A percentile compares a stretch with the other conserved stretches of the same genome.
Conservation (phyloP, 495 filamentous ascomycete species). For the Neurospora hispaniola region DNA sequence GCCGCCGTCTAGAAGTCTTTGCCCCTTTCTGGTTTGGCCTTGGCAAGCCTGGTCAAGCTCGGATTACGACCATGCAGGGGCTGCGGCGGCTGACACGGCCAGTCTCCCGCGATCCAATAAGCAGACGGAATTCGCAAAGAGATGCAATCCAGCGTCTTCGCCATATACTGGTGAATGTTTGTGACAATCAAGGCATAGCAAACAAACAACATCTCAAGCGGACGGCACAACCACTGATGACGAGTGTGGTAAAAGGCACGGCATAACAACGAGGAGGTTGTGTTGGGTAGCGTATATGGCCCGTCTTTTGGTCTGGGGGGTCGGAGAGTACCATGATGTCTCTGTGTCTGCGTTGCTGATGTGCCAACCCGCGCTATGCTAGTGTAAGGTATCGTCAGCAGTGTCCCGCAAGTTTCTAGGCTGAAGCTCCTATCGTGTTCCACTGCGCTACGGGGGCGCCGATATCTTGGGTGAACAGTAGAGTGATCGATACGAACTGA, state of each 20-base stretch:
- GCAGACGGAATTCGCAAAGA: neutral
- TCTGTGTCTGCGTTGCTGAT: neutral
- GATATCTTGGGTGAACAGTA: neutral
- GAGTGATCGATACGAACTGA: neutral
- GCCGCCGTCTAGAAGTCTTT: neutral
- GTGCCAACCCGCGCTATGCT: neutral
- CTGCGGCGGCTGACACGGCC: neutral
- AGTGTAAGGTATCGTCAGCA: neutral
- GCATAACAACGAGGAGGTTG: neutral
- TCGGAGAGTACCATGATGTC: neutral
- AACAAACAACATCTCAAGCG: neutral
- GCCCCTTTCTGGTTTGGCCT: neutral
- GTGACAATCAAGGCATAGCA: neutral
- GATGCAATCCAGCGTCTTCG: neutral
- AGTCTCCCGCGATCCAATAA: conserved; percentile 3
- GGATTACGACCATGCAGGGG: neutral
- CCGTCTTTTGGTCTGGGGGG: neutral
- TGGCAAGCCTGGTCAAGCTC: neutral
- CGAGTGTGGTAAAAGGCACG: neutral
- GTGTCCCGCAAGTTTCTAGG: neutral
- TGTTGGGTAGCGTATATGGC: neutral
- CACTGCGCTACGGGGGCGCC: neutral
- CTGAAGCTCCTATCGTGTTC: neutral
- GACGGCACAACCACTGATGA: neutral
- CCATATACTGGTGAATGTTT: neutral